These are phyloP conservation scores for Raffaelea arxii DNA, from an alignment of 2,329 filamentous ascomycete species.

Conservation along the genomic window DNA sequence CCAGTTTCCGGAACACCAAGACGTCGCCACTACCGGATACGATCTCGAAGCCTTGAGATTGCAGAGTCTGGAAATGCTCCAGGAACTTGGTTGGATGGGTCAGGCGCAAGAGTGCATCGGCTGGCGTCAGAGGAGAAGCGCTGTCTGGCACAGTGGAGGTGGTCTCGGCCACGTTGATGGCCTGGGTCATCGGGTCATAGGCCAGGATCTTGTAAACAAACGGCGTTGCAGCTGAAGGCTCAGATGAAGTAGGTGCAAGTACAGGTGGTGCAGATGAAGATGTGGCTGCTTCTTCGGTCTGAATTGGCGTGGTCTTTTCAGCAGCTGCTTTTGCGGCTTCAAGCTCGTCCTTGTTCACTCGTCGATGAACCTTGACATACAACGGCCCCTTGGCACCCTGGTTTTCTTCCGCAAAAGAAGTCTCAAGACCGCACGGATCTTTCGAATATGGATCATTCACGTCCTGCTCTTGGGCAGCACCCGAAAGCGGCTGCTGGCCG, in stretches of 20 bases:
- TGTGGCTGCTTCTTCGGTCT: background rate
- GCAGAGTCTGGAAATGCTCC: constrained; percentile 48
- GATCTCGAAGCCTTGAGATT: constrained; percentile 56
- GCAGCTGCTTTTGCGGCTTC: background rate
- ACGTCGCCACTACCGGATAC: constrained; percentile 53
- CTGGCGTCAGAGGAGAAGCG: constrained; percentile 42
- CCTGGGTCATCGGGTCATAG: constrained; percentile 50
- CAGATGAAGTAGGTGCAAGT: too few relatives aligned
- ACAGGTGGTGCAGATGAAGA: background rate
- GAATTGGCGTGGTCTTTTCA: background rate
- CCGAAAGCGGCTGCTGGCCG: background rate
- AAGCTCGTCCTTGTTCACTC: background rate
- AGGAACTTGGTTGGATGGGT: constrained; percentile 57
- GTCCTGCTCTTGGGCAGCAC: constrained; percentile 4
- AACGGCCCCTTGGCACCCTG: constrained; percentile 24
- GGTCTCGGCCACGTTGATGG: constrained; percentile 49
- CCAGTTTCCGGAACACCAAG: constrained; percentile 56
- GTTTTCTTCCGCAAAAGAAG: constrained; percentile 34
- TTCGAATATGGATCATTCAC: constrained; percentile 26
- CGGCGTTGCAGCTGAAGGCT: background rate
- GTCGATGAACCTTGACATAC: constrained; percentile 20
- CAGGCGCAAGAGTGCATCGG: constrained; percentile 50
- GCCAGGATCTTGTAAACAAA: constrained; percentile 55
- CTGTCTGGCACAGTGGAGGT: constrained; percentile 41
- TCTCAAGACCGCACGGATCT: constrained; percentile 37